Conservation (phyloP, 2,329 filamentous ascomycete genomes). For the Fusarium abutilonis region DNA sequence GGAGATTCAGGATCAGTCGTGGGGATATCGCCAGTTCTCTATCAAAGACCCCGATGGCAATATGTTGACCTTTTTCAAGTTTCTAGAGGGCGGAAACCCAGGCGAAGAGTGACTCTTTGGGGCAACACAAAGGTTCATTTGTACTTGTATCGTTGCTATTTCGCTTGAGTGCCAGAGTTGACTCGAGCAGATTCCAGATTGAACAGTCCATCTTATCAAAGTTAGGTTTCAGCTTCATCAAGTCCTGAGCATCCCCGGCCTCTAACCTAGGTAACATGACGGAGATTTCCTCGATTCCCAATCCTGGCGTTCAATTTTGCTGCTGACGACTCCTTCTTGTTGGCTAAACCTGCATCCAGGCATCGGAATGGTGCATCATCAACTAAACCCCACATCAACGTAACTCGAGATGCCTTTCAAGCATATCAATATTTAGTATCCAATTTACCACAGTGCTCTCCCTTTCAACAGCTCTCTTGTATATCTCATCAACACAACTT, state of each 20-base stretch:
- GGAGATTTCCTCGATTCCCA: background rate
- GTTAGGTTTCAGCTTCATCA: background rate
- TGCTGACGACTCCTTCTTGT: constrained; percentile 11
- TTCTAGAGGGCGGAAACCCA: constrained; percentile 28
- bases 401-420: constrained; percentile 15
- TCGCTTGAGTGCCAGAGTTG: background rate
- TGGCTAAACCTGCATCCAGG: constrained; percentile 17
- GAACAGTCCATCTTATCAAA: background rate
- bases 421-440: background rate
- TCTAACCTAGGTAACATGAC: background rate
- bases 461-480: background rate
- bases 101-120: constrained; percentile 11
- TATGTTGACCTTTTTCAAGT: constrained; percentile 33
- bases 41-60: constrained; percentile 30
- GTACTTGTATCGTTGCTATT: background rate
- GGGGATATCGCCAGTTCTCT: constrained; percentile 32
- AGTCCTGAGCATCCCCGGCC: too few species aligned
- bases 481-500: background rate
- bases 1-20: constrained; percentile 23
- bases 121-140: background rate
- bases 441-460: background rate
- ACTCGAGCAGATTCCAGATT: background rate
- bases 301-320: background rate
- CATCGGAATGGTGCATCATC: constrained; percentile 13
- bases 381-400: constrained; percentile 21